These are phyloP conservation scores for Chaetomiaceae sp. DNA, from an alignment of 2,329 filamentous ascomycete genomes.

Conservation along the genomic window DNA sequence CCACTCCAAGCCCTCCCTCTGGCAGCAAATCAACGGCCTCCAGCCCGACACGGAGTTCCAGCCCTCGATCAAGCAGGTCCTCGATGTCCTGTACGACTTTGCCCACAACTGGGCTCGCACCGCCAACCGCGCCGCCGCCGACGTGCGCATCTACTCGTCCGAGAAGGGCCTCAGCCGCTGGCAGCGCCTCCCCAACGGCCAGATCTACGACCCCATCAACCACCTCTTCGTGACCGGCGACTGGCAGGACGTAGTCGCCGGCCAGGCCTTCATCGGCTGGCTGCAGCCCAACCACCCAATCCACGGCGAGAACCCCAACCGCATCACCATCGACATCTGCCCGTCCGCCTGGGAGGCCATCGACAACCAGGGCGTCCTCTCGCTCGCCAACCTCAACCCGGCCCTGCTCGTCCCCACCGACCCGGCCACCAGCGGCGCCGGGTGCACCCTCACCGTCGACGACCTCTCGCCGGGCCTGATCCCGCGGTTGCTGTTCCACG, in stretches of 20 bases:
- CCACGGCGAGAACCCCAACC: not conserved
- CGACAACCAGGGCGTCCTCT: not conserved
- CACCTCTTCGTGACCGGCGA: not conserved
- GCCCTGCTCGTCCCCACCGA: not conserved
- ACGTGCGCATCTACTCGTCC: slow-evolving; percentile 10
- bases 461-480: not conserved
- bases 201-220: slow-evolving; percentile 2
- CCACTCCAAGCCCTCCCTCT: not conserved
- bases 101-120: slow-evolving; percentile 8
- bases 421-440: too few species aligned
- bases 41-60: not conserved
- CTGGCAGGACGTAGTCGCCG: not conserved
- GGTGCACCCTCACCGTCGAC: not conserved
- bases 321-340: slow-evolving; percentile 7
- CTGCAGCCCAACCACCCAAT: not conserved
- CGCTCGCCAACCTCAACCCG: not conserved
- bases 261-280: slow-evolving; percentile 1
- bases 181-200: not conserved
- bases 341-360: not conserved
- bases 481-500: not conserved
- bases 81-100: not conserved
- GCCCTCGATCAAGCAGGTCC: not conserved
- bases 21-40: not conserved
- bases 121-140: not conserved
- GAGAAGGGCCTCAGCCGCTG: not conserved